phyloP scores from a whole-genome alignment of 495 filamentous ascomycete genomes.

The Stereocaulon alpinum region DNA sequence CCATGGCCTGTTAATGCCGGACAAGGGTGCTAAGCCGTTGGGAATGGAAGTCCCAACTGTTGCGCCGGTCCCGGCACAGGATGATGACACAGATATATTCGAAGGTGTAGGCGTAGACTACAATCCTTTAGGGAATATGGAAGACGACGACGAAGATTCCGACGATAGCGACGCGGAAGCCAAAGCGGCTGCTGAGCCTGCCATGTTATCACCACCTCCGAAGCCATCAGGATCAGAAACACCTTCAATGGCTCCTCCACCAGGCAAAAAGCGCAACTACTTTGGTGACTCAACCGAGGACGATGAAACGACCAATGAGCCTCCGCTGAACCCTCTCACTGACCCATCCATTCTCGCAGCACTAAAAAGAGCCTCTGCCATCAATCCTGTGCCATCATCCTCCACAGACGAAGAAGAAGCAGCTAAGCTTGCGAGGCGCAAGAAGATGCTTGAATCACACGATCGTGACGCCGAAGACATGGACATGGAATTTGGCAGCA shows the following conservation, averaged over 20 bases:
- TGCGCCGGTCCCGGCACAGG: conserved; percentile 36
- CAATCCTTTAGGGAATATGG: conserved; percentile 69
- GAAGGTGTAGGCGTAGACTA: conserved; percentile 79
- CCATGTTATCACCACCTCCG: conserved; percentile 22
- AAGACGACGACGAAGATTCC: conserved; percentile 38
- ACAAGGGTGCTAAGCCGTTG: conserved; percentile 53
- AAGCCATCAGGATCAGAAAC: background rate
- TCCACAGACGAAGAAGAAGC: conserved; percentile 38
- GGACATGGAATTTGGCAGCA: conserved; percentile 87
- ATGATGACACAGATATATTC: conserved; percentile 68
- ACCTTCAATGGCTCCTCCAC: background rate
- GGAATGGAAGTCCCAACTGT: conserved; percentile 66
- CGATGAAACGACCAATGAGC: conserved; percentile 32
- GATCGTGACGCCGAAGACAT: conserved; percentile 85
- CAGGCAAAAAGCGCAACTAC: conserved; percentile 41
- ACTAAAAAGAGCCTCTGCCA: conserved; percentile 68
- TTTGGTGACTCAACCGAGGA: conserved; percentile 36
- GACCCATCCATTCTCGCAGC: conserved; percentile 78
- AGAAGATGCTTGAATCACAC: conserved; percentile 62
- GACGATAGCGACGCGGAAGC: conserved; percentile 43
- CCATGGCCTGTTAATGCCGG: conserved; percentile 50
- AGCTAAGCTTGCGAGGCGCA: conserved; percentile 52
- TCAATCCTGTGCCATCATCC: conserved; percentile 43
- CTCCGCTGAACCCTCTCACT: conserved; percentile 45
- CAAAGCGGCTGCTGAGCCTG: conserved; percentile 28